Percentiles rank a stretch among this genome's conserved stretches.
These are phyloP conservation scores for Penicillium brevicompactum DNA, from an alignment of 2,329 filamentous ascomycete species.

Conservation along the genomic window DNA sequence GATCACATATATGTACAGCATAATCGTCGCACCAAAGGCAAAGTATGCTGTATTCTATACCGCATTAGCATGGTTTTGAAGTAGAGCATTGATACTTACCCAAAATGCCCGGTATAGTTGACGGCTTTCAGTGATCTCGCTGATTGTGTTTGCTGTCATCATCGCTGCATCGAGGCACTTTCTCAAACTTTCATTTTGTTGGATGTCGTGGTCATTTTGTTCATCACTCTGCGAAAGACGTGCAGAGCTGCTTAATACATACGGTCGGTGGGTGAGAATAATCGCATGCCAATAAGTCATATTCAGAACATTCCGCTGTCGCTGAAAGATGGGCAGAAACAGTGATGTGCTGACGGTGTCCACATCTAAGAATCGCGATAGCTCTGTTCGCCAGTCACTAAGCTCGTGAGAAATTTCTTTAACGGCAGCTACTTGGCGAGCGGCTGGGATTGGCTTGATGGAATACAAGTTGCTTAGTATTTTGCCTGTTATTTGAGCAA, in stretches of 20 bases:
- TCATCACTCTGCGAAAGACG: not conserved
- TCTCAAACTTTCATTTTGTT: not conserved
- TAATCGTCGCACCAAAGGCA: slow-evolving; percentile 20
- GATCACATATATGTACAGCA: slow-evolving; percentile 26
- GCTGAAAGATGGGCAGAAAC: slow-evolving; percentile 44
- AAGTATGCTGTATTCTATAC: slow-evolving; percentile 30
- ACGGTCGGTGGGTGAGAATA: slow-evolving; percentile 45
- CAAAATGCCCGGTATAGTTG: slow-evolving; percentile 6
- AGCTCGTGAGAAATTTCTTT: slow-evolving; percentile 35
- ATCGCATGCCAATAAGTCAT: slow-evolving; percentile 48
- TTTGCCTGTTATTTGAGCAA: slow-evolving; percentile 2
- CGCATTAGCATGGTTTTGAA: not conserved
- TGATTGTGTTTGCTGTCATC: slow-evolving; percentile 1
- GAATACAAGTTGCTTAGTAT: slow-evolving; percentile 4
- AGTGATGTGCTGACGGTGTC: slow-evolving; percentile 35
- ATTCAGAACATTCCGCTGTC: slow-evolving; percentile 47
- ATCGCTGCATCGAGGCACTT: slow-evolving; percentile 4
- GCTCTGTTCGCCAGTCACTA: slow-evolving; percentile 37
- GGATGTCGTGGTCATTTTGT: not conserved
- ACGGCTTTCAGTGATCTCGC: slow-evolving; percentile 1
- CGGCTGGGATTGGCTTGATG: slow-evolving; percentile 8
- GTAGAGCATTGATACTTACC: not conserved
- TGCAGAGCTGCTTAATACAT: slow-evolving; percentile 22
- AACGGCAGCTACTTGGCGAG: slow-evolving; percentile 22
- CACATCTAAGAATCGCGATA: slow-evolving; percentile 37